These are phyloP conservation scores for Gardenia jasminoides DNA, from an alignment of 257 asterid species.

Conservation along the genomic window DNA sequence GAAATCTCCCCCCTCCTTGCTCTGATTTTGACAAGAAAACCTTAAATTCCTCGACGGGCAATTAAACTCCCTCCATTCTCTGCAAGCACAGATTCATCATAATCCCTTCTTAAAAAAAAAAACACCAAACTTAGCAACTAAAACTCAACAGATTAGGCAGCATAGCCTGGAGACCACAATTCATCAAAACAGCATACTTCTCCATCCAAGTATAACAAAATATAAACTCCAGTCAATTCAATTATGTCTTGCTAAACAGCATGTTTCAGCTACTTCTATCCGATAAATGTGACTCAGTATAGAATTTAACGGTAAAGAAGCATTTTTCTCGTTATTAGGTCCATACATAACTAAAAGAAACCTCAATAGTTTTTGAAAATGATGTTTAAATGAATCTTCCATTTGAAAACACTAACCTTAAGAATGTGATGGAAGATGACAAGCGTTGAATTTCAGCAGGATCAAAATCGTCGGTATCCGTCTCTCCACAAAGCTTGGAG, in stretches of 20 bases:
- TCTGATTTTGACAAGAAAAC: conserved; percentile 56
- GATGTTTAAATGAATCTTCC: no score
- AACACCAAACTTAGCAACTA: no score
- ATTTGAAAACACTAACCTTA: conserved; percentile 38
- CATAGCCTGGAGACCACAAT: not conserved
- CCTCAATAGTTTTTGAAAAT: no score
- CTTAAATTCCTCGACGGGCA: conserved; percentile 53
- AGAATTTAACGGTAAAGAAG: no score
- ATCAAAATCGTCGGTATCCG: conserved; percentile 31
- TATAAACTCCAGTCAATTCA: not conserved
- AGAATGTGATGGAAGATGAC: conserved; percentile 63
- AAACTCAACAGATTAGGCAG: not conserved
- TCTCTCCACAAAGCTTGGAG: conserved; percentile 47
- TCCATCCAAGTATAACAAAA: not conserved
- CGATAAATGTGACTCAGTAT: not conserved
- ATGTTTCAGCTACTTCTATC: not conserved
- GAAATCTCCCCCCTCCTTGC: conserved; percentile 49
- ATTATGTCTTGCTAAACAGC: not conserved
- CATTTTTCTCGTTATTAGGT: not conserved
- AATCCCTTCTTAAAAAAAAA: not conserved
- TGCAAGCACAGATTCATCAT: conserved; percentile 1
- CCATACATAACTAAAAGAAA: not conserved
- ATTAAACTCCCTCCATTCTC: conserved; percentile 71
- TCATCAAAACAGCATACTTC: not conserved
- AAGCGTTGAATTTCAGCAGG: conserved; percentile 49